Evolutionary conservation across 1,284 basidiomycete species (phyloP).

Genomic region (Volvariella volvacea): DNA sequence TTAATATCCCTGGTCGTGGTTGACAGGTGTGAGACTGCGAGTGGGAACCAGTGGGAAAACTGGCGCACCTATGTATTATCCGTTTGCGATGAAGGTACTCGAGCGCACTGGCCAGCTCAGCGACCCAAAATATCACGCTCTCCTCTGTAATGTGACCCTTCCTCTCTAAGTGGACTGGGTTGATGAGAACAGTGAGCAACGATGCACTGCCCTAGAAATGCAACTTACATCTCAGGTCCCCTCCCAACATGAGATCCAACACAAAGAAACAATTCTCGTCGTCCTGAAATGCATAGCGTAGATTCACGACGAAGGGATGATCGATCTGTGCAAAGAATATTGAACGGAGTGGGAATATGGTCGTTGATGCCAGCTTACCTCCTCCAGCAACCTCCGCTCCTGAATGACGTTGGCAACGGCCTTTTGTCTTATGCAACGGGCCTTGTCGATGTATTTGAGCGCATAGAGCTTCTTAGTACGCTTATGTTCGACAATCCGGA

Average conservation of each 20-base stretch:
- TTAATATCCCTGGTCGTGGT: conserved; percentile 80
- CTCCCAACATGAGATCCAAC: conserved; percentile 93
- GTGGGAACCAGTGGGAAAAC: conserved; percentile 11
- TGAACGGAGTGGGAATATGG: conserved; percentile 8
- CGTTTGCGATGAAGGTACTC: conserved; percentile 87
- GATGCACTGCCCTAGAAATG: conserved; percentile 16
- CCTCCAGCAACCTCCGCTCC: conserved; percentile 84
- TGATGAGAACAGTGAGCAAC: conserved; percentile 5
- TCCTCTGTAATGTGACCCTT: conserved; percentile 73
- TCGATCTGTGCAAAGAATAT: conserved; percentile 66
- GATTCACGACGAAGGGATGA: conserved; percentile 89
- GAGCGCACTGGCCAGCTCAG: conserved; percentile 81
- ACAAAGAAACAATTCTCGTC: conserved; percentile 99
- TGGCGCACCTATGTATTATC: conserved; percentile 85
- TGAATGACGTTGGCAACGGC: conserved; percentile 94
- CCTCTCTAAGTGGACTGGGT: conserved; percentile 82
- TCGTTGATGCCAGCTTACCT: conserved; percentile 44
- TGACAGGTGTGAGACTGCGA: conserved; percentile 20
- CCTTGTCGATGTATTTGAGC: conserved; percentile 97
- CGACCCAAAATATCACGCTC: conserved; percentile 83
- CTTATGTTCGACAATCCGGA: conserved; percentile 94
- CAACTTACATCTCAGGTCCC: conserved; percentile 83
- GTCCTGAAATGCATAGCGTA: conserved; percentile 97
- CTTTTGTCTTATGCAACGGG: conserved; percentile 86
- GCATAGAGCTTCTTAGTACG: conserved; percentile 89